phyloP scores from a whole-genome alignment of 345 rosid genomes.

The Mangifera indica region DNA sequence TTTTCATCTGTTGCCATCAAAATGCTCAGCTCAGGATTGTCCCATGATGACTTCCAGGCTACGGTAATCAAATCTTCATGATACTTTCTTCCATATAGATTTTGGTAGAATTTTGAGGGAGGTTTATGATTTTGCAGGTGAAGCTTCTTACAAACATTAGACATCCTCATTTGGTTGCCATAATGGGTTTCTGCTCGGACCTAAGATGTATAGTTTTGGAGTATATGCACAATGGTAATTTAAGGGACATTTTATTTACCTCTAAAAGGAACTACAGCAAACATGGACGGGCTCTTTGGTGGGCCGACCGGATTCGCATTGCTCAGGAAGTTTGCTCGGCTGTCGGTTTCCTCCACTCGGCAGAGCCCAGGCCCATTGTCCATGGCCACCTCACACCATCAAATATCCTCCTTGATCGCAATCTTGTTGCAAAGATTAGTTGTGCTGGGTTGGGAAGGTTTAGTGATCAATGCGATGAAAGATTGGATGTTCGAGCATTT shows the following conservation, averaged over 20 bases:
- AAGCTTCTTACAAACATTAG: constrained; percentile 42
- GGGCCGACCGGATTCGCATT: constrained; percentile 64
- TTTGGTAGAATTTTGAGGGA: too few species aligned
- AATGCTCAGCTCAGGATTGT: constrained; percentile 34
- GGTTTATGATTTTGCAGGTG: constrained; percentile 41
- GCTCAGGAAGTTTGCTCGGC: constrained; percentile 59
- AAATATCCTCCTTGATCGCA: constrained; percentile 64
- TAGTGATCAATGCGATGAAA: constrained; percentile 23
- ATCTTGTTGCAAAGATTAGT: constrained; percentile 58
- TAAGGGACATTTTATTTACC: constrained; percentile 50
- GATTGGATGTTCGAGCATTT: constrained; percentile 53
- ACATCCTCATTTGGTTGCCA: constrained; percentile 68
- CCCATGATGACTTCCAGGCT: constrained; percentile 45
- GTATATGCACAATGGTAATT: constrained; percentile 74
- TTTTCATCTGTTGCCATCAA: constrained; percentile 57
- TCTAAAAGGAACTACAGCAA: constrained; percentile 33
- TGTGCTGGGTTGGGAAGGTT: constrained; percentile 29
- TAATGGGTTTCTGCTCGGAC: constrained; percentile 60
- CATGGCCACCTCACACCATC: constrained; percentile 56
- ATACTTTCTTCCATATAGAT: too few species aligned
- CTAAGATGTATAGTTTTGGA: constrained; percentile 59
- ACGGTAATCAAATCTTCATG: constrained; percentile 36
- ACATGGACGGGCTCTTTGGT: constrained; percentile 36
- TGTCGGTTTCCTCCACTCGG: constrained; percentile 55
- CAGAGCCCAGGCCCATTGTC: constrained; percentile 48